Base-by-base conservation (phyloP, 345 rosid genomes). In the Hypericum androsaemum region DNA sequence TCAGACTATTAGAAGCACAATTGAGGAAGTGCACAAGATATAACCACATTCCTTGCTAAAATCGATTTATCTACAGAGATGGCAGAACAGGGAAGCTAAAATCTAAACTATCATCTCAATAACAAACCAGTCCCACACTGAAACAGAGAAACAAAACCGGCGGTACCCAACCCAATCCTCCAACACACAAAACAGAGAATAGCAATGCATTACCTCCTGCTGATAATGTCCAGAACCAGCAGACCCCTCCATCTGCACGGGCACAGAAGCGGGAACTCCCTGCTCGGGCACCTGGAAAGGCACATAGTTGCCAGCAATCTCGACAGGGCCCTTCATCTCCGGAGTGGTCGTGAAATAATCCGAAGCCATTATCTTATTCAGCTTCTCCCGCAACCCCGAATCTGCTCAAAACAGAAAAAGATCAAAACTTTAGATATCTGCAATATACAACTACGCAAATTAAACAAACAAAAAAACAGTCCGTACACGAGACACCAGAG, bases 311-410 rank as follows among this genome's bases (percentile, higher is more conserved):
- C 77, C 75, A 43, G 77, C 94, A 55, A 84, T 76, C 58, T 85
- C 99, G 12, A 80, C 94, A 0, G 94, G 82, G 37, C 83, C 84
- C 70, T 78, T 83, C 80, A 85, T 83, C 79, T 83, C 97, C 1
- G 99, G 99, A 0, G 83, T 68, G 5, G 78, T 79, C 8, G 86
- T 85, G 41, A 85, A 78, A 59, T 92, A 92, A 62, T 92, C 86
- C 2, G 88, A 92, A 41, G 71, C 78, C 97, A 86, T 83, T 41
- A 92, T 92, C 77, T 80, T 85, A 42, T 78, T 62, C 67, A 92
- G 75, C 65, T 69, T 86, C 73, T 85, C 82, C 52, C 85, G 77
- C 77, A 88, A 61, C 37, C 64, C 79, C 15, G 87, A 82, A 79
- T 88, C 97, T 88, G 71, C 42, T n/a, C 66, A 54, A 13, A 56